Evolutionary conservation across 139 green algal genomes (phyloP).

Genomic region (Asterochloris sp.): DNA sequence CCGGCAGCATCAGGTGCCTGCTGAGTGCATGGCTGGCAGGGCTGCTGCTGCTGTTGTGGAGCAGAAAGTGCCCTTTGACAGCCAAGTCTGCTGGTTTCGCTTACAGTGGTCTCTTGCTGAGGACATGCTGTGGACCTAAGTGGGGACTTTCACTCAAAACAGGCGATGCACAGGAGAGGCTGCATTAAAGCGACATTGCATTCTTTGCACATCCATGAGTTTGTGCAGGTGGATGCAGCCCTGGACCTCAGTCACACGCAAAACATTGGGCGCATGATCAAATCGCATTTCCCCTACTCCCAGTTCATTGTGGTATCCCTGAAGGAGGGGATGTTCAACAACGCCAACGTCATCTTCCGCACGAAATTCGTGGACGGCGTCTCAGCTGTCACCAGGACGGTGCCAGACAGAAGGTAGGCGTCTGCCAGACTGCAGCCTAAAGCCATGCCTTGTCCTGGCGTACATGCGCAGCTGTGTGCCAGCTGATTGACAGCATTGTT

Average conservation of each 20-base stretch:
- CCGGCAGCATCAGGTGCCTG: too few species aligned
- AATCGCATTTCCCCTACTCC: conserved; percentile 92
- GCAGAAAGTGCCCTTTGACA: too few species aligned
- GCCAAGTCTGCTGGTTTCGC: too few species aligned
- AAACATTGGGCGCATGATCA: conserved; percentile 98
- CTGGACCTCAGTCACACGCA: conserved; percentile 98
- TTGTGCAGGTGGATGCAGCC: conserved; percentile 82
- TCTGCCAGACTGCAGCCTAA: background rate
- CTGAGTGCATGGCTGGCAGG: too few species aligned
- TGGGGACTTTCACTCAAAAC: too few species aligned
- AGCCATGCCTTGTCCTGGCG: background rate
- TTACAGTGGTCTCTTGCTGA: too few species aligned
- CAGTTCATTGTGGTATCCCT: conserved; percentile 78
- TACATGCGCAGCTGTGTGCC: background rate
- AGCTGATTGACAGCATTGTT: background rate
- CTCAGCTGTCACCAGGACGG: conserved; percentile 83
- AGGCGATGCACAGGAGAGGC: too few species aligned
- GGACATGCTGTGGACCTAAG: too few species aligned
- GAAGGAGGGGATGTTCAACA: conserved; percentile 99
- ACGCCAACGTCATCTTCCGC: conserved; percentile 98
- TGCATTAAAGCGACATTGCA: too few species aligned
- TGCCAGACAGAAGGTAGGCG: conserved; percentile 14
- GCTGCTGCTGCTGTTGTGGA: too few species aligned
- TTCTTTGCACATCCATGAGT: background rate
- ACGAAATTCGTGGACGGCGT: conserved; percentile 98